These are phyloP conservation scores for Tylopilus cervinicoccineus DNA, from an alignment of 768 basidiomycete genomes.

Conservation along the genomic window DNA sequence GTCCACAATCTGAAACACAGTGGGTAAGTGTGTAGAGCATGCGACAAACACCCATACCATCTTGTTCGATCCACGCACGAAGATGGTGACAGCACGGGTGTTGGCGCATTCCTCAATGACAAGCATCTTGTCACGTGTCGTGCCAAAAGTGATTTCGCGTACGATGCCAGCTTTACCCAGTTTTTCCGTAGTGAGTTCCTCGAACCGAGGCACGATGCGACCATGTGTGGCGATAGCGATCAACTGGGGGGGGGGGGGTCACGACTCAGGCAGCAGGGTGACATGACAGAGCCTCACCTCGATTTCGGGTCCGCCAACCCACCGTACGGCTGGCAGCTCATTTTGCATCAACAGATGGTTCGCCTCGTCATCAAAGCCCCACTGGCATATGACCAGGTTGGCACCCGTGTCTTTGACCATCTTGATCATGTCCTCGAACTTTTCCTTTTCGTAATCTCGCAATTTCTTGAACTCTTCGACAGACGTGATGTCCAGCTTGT, in stretches of 20 bases:
- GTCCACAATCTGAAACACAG: constrained; percentile 78
- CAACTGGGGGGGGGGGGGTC: constrained; percentile 45
- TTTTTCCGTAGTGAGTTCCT: constrained; percentile 89
- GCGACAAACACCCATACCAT: constrained; percentile 61
- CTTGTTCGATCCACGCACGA: constrained; percentile 97
- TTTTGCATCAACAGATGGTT: constrained; percentile 99
- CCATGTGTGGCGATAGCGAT: constrained; percentile 99
- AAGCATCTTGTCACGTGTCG: constrained; percentile 98
- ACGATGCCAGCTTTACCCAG: constrained; percentile 93
- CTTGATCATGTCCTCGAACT: constrained; percentile 96
- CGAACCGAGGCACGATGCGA: constrained; percentile 96
- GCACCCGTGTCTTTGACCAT: constrained; percentile 95
- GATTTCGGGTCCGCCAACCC: constrained; percentile 99
- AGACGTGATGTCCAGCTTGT: constrained; percentile 94
- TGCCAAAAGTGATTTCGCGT: constrained; percentile 92
- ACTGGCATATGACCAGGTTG: constrained; percentile 98
- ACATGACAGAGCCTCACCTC: constrained; percentile 52
- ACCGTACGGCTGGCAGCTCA: constrained; percentile 92
- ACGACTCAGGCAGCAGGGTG: background rate
- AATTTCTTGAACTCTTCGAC: constrained; percentile 97
- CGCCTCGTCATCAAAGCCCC: constrained; percentile 99
- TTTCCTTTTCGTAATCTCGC: constrained; percentile 91
- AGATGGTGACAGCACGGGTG: constrained; percentile 92
- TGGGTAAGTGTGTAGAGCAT: background rate
- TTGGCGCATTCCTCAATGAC: constrained; percentile 99